Evolutionary conservation across 2,329 filamentous ascomycete species (phyloP), one percentile per base, ranked within the genome.

Genomic region (Seiridium unicorne): DNA sequence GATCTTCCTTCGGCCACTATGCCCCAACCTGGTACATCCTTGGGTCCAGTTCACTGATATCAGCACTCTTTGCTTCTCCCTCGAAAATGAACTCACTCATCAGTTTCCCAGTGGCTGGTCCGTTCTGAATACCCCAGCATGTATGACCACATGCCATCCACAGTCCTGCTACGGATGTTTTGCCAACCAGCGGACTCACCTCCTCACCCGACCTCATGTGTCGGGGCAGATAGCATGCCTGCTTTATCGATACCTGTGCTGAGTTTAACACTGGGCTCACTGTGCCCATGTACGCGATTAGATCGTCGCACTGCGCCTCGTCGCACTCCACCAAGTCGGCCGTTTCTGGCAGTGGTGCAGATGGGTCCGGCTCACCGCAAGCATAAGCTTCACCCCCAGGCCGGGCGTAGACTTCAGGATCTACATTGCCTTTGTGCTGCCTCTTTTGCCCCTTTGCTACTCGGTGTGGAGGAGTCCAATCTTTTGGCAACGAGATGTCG

Each of bases 61-160:
- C 81, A 4, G 90, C 89, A 66, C 89, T 93, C 69, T 75, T 87
- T 1, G 89, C 84, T 61, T 78, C 75, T 0, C 90, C 91, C 58
- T 93, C 90, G 68, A 93, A 87, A 2, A 95, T 77, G 74, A 91
- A 87, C 74, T 94, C 90, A 44, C 89, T 89, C 79, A 95, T 89
- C 44, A 94, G 73, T 75, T 89, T 91, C 3, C 91, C 91, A 6
- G 94, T 98, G 1, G 84, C 95, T 1, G 94, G 93, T 0, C 88
- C 92, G 77, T 99, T 98, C 77, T 98, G 94, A 31, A 99, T 97
- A 0, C 95, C 95, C 95, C 95, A 99, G 77, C 94, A 98, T 1
- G 93, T 97, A 79, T 99, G 95, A 0, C 95, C 95, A 0, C 92
- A 84, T 0, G 95, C 95, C 61, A 98, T 80, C 73, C 90, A 89